Conservation (phyloP, 2,329 filamentous ascomycete genomes). For the Ceratocystis huliohia region DNA sequence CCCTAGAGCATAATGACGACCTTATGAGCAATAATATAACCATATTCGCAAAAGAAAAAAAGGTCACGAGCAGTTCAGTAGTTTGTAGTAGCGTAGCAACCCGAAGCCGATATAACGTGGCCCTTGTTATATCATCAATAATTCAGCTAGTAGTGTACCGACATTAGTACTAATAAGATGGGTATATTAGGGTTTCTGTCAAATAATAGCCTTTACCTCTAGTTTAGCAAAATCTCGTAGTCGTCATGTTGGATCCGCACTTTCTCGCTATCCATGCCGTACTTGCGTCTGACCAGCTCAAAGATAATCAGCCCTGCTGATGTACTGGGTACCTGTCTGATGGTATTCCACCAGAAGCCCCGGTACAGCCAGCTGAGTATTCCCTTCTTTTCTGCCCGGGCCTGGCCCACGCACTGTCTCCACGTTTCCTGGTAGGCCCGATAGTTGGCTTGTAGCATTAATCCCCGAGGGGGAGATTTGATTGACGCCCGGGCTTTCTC, state of each 20-base stretch:
- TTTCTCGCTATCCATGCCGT: conserved; percentile 49
- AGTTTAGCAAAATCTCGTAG: conserved; percentile 54
- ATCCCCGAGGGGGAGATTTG: conserved; percentile 28
- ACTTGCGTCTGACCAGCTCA: conserved; percentile 61
- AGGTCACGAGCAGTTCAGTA: not conserved
- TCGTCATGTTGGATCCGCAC: conserved; percentile 55
- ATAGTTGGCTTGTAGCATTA: conserved; percentile 53
- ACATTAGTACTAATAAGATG: too few relatives aligned
- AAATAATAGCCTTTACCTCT: conserved; percentile 20
- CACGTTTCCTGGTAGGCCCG: conserved; percentile 58
- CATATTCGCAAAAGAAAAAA: not conserved
- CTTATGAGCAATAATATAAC: conserved; percentile 5
- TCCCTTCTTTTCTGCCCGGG: conserved; percentile 41
- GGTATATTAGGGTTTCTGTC: too few relatives aligned
- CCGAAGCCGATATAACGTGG: not conserved
- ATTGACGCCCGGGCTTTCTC: not conserved
- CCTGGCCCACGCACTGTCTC: conserved; percentile 45
- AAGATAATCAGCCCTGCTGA: conserved; percentile 68
- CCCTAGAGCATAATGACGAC: conserved; percentile 9
- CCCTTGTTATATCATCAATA: not conserved
- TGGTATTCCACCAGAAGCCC: conserved; percentile 59
- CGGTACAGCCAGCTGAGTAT: conserved; percentile 54
- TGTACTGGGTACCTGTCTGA: conserved; percentile 63
- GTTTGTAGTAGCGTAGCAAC: not conserved
- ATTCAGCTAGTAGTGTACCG: too few relatives aligned